Conservation (phyloP, 768 basidiomycete genomes). For the Auricularia auricula-judae region DNA sequence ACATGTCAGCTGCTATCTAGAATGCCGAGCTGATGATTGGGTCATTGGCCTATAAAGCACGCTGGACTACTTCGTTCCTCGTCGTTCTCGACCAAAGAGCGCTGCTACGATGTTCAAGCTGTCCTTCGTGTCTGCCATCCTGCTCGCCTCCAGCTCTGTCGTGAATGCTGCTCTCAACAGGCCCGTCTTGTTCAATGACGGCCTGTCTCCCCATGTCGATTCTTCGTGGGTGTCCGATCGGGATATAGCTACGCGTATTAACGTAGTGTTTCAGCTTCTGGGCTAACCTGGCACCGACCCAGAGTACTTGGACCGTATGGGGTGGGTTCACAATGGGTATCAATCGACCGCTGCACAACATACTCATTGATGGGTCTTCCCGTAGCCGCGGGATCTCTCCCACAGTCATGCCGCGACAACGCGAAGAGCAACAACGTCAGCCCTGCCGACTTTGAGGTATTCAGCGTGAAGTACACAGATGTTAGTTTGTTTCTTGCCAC, state of each 20-base stretch:
- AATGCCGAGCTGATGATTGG: no score
- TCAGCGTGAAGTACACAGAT: neutral
- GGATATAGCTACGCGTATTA: neutral
- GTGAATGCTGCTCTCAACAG: neutral
- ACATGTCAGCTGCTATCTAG: no score
- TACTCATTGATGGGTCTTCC: neutral
- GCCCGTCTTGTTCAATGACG: neutral
- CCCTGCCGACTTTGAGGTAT: neutral
- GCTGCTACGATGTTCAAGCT: no score
- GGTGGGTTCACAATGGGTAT: neutral
- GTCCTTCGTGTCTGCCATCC: neutral
- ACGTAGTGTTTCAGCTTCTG: neutral
- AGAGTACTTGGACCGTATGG: neutral
- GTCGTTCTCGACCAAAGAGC: no score
- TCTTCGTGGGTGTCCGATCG: neutral
- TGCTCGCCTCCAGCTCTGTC: neutral
- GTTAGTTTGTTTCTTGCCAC: neutral
- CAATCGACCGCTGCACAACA: neutral
- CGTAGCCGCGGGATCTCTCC: neutral
- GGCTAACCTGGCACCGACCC: neutral
- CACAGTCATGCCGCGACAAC: neutral
- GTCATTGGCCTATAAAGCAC: no score
- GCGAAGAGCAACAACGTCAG: neutral
- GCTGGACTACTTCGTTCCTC: no score
- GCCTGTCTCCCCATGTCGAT: neutral